Conservation (phyloP, 1,139 yeast genomes). For the Geotrichum reessii region DNA sequence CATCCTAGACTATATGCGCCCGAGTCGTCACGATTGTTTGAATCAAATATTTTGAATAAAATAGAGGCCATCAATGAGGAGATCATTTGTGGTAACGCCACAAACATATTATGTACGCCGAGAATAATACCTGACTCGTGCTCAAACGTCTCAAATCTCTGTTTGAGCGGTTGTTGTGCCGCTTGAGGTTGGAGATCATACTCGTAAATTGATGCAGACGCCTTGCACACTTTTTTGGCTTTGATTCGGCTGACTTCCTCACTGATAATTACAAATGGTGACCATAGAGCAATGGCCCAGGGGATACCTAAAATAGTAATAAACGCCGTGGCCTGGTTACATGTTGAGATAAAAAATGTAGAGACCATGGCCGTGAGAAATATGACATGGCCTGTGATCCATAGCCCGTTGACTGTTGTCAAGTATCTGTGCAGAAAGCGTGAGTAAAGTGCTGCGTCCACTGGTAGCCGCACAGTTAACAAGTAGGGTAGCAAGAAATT, state of each 20-base stretch:
- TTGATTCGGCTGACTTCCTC: slow-evolving; percentile 46
- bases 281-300: slow-evolving; percentile 51
- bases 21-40: slow-evolving; percentile 22
- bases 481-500: slow-evolving; percentile 40
- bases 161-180: slow-evolving; percentile 26
- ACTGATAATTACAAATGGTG: slow-evolving; percentile 46
- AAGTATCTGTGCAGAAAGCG: background rate
- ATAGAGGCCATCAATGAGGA: slow-evolving; percentile 42
- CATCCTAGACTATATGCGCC: slow-evolving; percentile 41
- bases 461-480: background rate
- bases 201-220: background rate
- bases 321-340: slow-evolving; percentile 38
- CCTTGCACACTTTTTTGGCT: slow-evolving; percentile 30
- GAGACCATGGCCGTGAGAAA: slow-evolving; percentile 40
- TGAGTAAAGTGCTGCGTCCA: background rate
- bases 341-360: slow-evolving; percentile 40
- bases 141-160: slow-evolving; percentile 30
- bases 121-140: slow-evolving; percentile 46
- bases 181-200: background rate
- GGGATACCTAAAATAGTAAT: slow-evolving; percentile 45
- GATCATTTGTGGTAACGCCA: slow-evolving; percentile 46
- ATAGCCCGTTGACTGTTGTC: slow-evolving; percentile 36
- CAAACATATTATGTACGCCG: slow-evolving; percentile 47
- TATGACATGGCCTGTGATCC: slow-evolving; percentile 41
- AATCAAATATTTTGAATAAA: slow-evolving; percentile 31